These are phyloP conservation scores for Eucalyptus erythrocorys DNA, from an alignment of 345 rosid genomes.

Conservation along the genomic window DNA sequence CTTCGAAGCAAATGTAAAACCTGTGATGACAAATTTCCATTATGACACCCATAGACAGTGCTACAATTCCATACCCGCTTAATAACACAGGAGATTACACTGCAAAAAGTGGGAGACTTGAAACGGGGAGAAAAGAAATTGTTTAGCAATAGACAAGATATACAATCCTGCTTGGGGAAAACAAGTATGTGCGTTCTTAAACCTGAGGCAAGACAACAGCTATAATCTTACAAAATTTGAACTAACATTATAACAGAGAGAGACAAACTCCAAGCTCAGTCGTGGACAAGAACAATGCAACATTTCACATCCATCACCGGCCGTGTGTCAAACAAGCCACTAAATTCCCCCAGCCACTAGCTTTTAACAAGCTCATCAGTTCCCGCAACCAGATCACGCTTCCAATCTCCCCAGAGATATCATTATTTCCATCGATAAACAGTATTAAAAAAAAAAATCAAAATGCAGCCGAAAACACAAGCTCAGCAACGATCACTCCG, in stretches of 20 bases:
- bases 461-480: not conserved
- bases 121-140: not conserved
- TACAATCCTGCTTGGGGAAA: not conserved
- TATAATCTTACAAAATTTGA: not conserved
- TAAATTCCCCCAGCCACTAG: not conserved
- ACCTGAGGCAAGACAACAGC: not conserved
- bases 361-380: not conserved
- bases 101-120: not conserved
- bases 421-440: not conserved
- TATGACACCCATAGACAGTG: not conserved
- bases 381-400: not conserved
- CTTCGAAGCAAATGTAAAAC: conserved; percentile 94
- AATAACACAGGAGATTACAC: not conserved
- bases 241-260: not conserved
- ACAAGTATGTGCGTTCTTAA: not conserved
- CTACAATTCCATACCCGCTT: not conserved
- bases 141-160: not conserved
- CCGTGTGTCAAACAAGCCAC: not conserved
- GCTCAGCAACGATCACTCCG: not conserved
- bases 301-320: not conserved
- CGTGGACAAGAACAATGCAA: not conserved
- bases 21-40: conserved; percentile 16
- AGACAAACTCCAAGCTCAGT: not conserved
- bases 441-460: not conserved
- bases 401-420: not conserved